Evolutionary conservation across 805 yeast genomes (phyloP), one percentile per base, ranked within the genome.

Genomic region (Saccharomycopsis javanensis): DNA sequence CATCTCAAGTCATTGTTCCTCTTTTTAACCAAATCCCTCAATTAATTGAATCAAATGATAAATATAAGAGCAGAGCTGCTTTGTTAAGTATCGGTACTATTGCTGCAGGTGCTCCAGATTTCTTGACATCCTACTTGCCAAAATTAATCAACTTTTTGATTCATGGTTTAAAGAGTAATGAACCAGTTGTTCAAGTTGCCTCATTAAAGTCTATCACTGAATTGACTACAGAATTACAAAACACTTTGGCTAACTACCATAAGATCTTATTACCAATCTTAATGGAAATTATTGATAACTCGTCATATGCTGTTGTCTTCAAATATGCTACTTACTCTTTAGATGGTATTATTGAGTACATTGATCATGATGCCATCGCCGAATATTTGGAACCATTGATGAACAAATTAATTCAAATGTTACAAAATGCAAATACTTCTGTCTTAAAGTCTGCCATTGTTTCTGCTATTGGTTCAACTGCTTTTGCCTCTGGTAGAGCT

Each of bases 381-480:
- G 75, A 78, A 62, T 94, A 91, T 73, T 75, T 94, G 66, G 94
- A 84, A 64, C 92, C 96, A 54, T 80, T 94, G 70, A 90, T 91
- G 87, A 86, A 87, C 72, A 87, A 91, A 67, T 79, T 94, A 64
- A 82, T 91, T 76, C 81, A 79, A 58, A 86, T 94, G 87, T 79
- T 92, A 65, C 85, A 82, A 65, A 76, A 79, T 61, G 88, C 95
- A 53, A 78, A 82, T 64, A 85, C 91, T 23, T 80, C 95, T 15
- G 72, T 72, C 59, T 76, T 87, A 67, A 85, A 83, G 70, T 74
- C 87, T 53, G 88, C 88, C 60, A 84, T 87, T 67, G 97, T 94
- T 59, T 87, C 96, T 55, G 97, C 97, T 42, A 88, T 94, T 69
- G 98, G 98, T 57, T 91, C 98, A 42, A 88, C 96, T 59, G 98